Base-by-base conservation (phyloP, 2,329 filamentous ascomycete species). In the Trichophyton schoenleinii region DNA sequence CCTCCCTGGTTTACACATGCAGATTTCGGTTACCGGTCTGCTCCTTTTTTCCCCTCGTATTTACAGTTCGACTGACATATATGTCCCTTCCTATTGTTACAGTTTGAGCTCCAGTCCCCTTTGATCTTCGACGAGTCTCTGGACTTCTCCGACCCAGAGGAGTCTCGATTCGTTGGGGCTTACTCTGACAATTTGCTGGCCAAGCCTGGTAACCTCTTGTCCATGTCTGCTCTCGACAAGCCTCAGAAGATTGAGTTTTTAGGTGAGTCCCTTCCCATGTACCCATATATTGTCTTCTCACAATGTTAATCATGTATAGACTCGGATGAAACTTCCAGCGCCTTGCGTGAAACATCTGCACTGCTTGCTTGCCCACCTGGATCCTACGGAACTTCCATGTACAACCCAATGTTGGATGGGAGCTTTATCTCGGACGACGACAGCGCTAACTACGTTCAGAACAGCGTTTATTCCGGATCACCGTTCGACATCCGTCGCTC, bases 191-290 rank as follows among this genome's bases (percentile, higher is more conserved):
- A 78, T 77, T 77, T 79, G 65, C 73, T 77, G 75, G 78, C 78
- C 75, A 80, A 79, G 73, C 77, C 78, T 74, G 80, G 83, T 79
- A 76, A 83, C 78, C 76, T 85, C 70, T 78, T 88, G 77, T 85
- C 87, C 76, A 91, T 91, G 87, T 87, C 88, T 74, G 86, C 86
- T 76, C 91, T 90, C 80, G 80, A 81, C 71, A 95, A 95, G 77
- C 77, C 84, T 63, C 84, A 87, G 74, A 80, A 85, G 75, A 81
- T 87, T 74, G 87, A 87, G 74, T 83, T 91, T 78, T 87, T 92
- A 77, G 88, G 91, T 95, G 79, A 78, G 89, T 86, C 63, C 59
- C 55, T 1, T 15, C 41, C 8, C 34, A n/a, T 18, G 8, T 58
- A 38, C 28, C 8, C 34, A 15, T 58, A 7, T 42, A 7, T 42